Conservation (phyloP, 352 stramenopile species). For the Pythium plurisporium region DNA sequence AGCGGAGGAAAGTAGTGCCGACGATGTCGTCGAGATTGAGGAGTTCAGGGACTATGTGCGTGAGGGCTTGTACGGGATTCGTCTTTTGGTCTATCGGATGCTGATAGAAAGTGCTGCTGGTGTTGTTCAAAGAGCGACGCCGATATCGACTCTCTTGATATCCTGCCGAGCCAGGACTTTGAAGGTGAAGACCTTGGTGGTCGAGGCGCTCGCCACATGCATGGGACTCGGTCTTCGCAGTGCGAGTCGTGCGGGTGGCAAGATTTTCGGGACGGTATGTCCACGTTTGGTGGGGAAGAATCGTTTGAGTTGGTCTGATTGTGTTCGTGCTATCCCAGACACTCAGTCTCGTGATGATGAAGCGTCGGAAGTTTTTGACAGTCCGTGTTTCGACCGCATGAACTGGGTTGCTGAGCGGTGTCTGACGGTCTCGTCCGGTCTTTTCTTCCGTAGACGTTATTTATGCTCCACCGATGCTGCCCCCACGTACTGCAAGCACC, state of each 20-base stretch:
- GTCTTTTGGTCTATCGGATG: no score
- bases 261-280: constrained; percentile 18
- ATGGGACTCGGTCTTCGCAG: background rate
- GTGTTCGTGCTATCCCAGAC: constrained; percentile 22
- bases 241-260: constrained; percentile 7
- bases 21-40: constrained; percentile 26
- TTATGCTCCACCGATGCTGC: constrained; percentile 32
- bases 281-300: background rate
- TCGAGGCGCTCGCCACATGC: background rate
- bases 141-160: constrained; percentile 61
- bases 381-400: constrained; percentile 25
- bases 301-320: constrained; percentile 6
- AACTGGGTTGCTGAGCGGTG: background rate
- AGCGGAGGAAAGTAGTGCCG: background rate
- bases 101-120: background rate
- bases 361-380: constrained; percentile 67
- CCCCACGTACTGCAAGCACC: background rate
- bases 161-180: constrained; percentile 62
- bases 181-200: background rate
- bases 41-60: constrained; percentile 63
- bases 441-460: constrained; percentile 40
- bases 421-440: background rate
- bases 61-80: background rate
- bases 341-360: constrained; percentile 46
- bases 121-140: constrained; percentile 25